Conservation (phyloP, 208 protist species). For the Naegleria fowleri region DNA sequence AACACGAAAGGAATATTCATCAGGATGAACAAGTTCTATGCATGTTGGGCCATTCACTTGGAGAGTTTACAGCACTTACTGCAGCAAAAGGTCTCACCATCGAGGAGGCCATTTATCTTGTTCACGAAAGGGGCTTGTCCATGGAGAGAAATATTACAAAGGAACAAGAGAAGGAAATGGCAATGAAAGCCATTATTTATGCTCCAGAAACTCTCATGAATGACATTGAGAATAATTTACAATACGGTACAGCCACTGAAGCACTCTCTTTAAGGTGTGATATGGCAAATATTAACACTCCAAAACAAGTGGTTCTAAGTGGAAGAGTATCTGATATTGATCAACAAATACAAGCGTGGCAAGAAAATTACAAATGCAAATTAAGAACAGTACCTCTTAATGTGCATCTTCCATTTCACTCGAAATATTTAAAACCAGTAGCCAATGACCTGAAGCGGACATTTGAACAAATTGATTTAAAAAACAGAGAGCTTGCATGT, state of each 20-base stretch:
- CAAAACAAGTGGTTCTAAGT: not conserved
- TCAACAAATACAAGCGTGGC: not conserved
- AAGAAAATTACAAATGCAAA: not conserved
- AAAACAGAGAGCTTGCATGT: not conserved
- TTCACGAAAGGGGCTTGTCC: not conserved
- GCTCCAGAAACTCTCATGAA: not conserved
- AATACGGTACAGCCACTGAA: not conserved
- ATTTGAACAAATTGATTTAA: not conserved
- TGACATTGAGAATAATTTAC: not conserved
- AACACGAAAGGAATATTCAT: not conserved
- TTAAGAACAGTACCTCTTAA: not conserved
- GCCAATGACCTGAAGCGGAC: not conserved
- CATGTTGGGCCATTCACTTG: not conserved
- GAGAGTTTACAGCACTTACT: not conserved
- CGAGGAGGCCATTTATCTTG: not conserved
- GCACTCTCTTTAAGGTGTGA: not conserved
- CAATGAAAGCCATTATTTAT: conserved; percentile 13
- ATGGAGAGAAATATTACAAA: not conserved
- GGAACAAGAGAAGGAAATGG: not conserved
- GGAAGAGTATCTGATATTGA: not conserved
- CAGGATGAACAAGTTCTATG: not conserved
- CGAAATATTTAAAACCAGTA: not conserved
- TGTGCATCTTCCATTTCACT: not conserved
- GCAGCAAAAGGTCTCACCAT: not conserved
- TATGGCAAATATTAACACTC: conserved; percentile 17